phyloP scores from a whole-genome alignment of 2,329 filamentous ascomycete genomes.

The Phaeosphaeria sp. region DNA sequence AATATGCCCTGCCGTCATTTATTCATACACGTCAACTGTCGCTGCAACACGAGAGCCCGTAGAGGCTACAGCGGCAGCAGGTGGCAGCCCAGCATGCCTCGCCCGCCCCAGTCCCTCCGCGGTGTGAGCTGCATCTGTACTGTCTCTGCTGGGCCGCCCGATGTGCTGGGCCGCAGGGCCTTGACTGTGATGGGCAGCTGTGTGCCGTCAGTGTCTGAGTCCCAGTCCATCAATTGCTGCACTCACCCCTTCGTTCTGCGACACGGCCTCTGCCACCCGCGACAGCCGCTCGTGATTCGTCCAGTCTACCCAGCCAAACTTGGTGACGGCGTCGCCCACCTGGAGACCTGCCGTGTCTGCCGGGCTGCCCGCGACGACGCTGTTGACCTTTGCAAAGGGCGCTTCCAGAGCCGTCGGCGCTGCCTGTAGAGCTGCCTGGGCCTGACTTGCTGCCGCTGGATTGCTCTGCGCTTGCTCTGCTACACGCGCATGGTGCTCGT shows the following conservation, averaged over 20 bases:
- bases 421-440: slow-evolving; percentile 30
- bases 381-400: slow-evolving; percentile 90
- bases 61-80: slow-evolving; percentile 74
- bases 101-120: slow-evolving; percentile 83
- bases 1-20: neutral
- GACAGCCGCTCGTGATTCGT: slow-evolving; percentile 85
- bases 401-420: slow-evolving; percentile 55
- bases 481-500: slow-evolving; percentile 83
- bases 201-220: slow-evolving; percentile 29
- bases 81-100: slow-evolving; percentile 89
- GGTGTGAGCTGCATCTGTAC: slow-evolving; percentile 77
- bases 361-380: slow-evolving; percentile 77
- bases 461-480: slow-evolving; percentile 53
- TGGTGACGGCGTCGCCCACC: slow-evolving; percentile 79
- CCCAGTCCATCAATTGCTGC: neutral
- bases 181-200: slow-evolving; percentile 76
- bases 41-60: neutral
- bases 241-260: slow-evolving; percentile 83
- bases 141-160: slow-evolving; percentile 52
- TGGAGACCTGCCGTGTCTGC: slow-evolving; percentile 83
- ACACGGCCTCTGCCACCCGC: slow-evolving; percentile 88
- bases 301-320: slow-evolving; percentile 84
- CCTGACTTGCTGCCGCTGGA: slow-evolving; percentile 35
- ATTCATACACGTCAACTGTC: neutral
- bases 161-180: slow-evolving; percentile 57